Evolutionary conservation across 495 filamentous ascomycete species (phyloP), one percentile per base, ranked within the genome.

Genomic region (Trichocladium antarcticum): DNA sequence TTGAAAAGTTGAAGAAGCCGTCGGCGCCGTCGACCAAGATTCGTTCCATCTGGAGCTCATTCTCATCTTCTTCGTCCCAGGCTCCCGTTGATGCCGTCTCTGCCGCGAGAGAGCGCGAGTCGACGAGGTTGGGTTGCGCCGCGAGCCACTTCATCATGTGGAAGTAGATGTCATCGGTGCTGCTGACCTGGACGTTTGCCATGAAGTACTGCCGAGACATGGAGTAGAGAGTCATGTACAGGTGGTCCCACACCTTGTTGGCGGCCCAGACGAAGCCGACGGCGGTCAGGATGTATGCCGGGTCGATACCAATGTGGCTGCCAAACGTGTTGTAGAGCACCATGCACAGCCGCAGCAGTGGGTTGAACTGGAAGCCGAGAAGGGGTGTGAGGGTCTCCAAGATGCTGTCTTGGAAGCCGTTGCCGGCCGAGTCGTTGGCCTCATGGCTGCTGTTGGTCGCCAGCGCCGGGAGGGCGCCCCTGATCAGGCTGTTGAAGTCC

Each of bases 81-180:
- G 68, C 67, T 15, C 58, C 70, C 22, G 70, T 73, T 31, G 63
- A 65, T 15, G 66, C 66, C 5, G 78, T 80, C 50, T 80, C 76
- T 0, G 79, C 80, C 45, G 73, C 73, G 21, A 84, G 60, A 7
- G 68, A 64, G n/a, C 78, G 71, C 1, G 76, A 74, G 16, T 68
- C 68, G 35, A 69, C 72, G 34, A 75, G 66, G 37, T 63, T 65
- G 7, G 69, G 72, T 49, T 82, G 78, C 27, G 67, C 57, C 0
- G 76, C 73, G 4, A 83, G 68, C 75, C 78, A 84, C 22, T 70
- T 63, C 67, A 84, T 77, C 34, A 82, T 57, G 48, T 81, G 73
- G 10, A 62, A 52, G 61, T 77, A 82, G 12, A 83, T 77, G 34
- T 80, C 74, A 55, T 85, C 80, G 29, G 66, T 64, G 50, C 68